These are phyloP conservation scores for Globisporangium cylindrosporum DNA, from an alignment of 352 stramenopile genomes.

Conservation along the genomic window DNA sequence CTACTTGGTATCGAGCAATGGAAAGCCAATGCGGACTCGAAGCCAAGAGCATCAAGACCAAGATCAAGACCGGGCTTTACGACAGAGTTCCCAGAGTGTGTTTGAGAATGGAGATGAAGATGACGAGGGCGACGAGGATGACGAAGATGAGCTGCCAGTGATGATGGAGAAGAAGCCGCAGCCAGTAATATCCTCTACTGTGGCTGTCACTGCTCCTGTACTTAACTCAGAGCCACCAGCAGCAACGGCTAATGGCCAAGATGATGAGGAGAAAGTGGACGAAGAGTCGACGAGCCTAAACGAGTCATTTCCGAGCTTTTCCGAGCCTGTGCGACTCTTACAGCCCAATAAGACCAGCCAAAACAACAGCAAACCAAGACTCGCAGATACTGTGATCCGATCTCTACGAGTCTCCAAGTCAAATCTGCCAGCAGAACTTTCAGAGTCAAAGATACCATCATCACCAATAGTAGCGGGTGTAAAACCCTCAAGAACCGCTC, in stretches of 20 bases:
- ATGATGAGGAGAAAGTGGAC: constrained; percentile 13
- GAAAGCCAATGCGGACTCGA: background rate
- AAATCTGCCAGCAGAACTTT: background rate
- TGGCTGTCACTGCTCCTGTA: background rate
- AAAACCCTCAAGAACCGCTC: constrained; percentile 20
- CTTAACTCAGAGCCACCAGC: background rate
- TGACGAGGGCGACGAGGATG: constrained; percentile 29
- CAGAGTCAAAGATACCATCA: background rate
- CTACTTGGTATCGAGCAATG: constrained; percentile 33
- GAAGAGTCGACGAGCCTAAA: constrained; percentile 12
- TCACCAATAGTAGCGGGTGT: background rate
- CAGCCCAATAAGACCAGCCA: background rate
- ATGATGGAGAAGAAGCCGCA: constrained; percentile 49
- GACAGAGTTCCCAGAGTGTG: background rate
- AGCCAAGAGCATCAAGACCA: background rate
- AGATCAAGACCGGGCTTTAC: background rate
- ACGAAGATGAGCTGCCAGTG: constrained; percentile 38
- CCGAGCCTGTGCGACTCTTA: constrained; percentile 21
- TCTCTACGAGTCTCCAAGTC: background rate
- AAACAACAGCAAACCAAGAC: background rate
- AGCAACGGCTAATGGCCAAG: background rate
- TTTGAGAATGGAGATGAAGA: constrained; percentile 16
- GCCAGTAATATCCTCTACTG: background rate
- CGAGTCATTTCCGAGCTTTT: constrained; percentile 36
- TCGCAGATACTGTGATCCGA: constrained; percentile 1